Percentiles rank a stretch among this genome's conserved stretches.
Conservation (phyloP, 169 alveolate species). For the Cyclospora cayetanensis region DNA sequence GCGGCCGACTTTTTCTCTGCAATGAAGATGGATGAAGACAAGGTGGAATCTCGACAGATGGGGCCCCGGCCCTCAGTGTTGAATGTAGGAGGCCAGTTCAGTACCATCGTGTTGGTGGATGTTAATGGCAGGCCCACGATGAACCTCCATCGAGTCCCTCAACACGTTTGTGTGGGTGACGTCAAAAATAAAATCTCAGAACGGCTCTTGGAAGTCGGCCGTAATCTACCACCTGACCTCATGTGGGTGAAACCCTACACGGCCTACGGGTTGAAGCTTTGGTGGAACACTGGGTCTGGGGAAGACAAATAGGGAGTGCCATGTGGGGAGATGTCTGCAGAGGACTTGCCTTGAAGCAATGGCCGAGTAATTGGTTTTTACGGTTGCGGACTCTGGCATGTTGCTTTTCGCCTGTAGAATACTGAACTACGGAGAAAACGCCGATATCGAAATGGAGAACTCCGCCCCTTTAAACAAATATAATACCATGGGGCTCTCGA, state of each 20-base stretch:
- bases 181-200: slow-evolving; percentile 21
- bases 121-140: background rate
- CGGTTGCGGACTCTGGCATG: background rate
- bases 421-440: background rate
- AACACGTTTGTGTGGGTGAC: background rate
- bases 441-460: background rate
- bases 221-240: background rate
- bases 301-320: too few species aligned
- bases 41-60: background rate
- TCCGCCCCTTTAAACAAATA: background rate
- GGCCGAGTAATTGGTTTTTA: too few species aligned
- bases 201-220: slow-evolving; percentile 36
- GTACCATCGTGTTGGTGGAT: slow-evolving; percentile 19
- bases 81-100: background rate
- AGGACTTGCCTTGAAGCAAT: too few species aligned
- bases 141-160: slow-evolving; percentile 50
- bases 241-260: background rate
- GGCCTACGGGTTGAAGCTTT: background rate
- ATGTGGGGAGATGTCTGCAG: too few species aligned
- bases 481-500: slow-evolving; percentile 6
- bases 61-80: background rate
- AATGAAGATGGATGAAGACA: background rate
- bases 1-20: background rate
- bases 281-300: too few species aligned
- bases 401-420: background rate